Base-by-base conservation (phyloP, 345 rosid genomes). In the Reutealis trisperma region DNA sequence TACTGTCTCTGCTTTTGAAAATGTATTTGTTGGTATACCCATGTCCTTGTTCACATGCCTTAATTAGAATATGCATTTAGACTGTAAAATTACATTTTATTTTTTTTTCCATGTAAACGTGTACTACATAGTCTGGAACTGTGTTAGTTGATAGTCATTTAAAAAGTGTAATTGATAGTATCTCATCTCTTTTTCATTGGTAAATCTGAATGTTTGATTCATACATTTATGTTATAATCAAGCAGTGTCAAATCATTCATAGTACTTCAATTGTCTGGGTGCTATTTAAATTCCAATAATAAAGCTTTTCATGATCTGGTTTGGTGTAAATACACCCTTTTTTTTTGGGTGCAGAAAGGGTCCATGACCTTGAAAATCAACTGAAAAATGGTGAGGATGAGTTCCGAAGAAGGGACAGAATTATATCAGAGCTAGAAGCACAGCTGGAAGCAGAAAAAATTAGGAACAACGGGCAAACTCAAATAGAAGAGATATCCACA, bases 401-500 rank as follows among this genome's bases (percentile, higher is more conserved):
- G 75, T 66, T 88, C 68, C 87, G 76, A 80, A 83, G 85, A 71
- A 94, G 88, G 84, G 84, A 88, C 24, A 85, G 78, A 69, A 78
- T 68, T 62, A 86, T 94, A 71, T 80, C 87, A 51, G 91, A 87
- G 84, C 86, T 94, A 76, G 87, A 85, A 71, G 84, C 80, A 63
- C 81, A 83, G 80, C 80, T 89, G 78, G 89, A 90, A 75, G 88
- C 78, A 68, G 87, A 80, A 77, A 88, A 81, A 78, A 67, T 86
- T 74, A 76, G 75, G 75, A 85, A 84, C 66, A 77, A 78, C 71
- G 51, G 51, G 71, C 85, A 83, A 80, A 78, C 61, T 72, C 93
- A 87, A 79, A 70, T 89, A 6, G 89, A 90, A 87, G 92, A 90
- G 79, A 94, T 92, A 94, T 94, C 96, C 94, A 42, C 55, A 13